phyloP scores from a whole-genome alignment of 768 basidiomycete species.

The Pulveroboletus sp. region DNA sequence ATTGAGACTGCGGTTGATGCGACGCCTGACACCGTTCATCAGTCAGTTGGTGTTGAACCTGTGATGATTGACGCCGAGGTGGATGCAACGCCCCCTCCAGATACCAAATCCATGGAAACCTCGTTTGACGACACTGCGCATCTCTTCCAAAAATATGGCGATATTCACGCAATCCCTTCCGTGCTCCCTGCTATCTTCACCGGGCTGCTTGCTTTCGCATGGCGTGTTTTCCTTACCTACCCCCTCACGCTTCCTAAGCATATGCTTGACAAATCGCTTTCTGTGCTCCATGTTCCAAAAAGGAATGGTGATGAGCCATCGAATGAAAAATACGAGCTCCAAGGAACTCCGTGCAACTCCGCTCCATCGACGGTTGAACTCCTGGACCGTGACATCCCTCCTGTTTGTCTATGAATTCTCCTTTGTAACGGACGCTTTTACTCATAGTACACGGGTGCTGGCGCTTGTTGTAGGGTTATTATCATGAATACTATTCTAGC shows the following conservation, averaged over 20 bases:
- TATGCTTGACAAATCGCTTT: constrained; percentile 33
- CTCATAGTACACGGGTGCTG: constrained; percentile 43
- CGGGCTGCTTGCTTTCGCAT: constrained; percentile 44
- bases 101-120: constrained; percentile 18
- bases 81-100: constrained; percentile 27
- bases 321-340: constrained; percentile 28
- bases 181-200: constrained; percentile 26
- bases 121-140: constrained; percentile 20
- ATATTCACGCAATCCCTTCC: constrained; percentile 31
- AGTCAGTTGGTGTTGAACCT: constrained; percentile 27
- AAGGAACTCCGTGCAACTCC: constrained; percentile 22
- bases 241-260: constrained; percentile 48
- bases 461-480: constrained; percentile 43
- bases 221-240: constrained; percentile 43
- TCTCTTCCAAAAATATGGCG: constrained; percentile 20
- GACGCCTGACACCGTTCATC: constrained; percentile 31
- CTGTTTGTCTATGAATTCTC: constrained; percentile 49
- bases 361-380: constrained; percentile 26
- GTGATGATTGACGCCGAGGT: constrained; percentile 30
- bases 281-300: constrained; percentile 31
- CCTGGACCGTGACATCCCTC: constrained; percentile 33
- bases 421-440: constrained; percentile 32
- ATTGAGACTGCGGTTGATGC: constrained; percentile 46
- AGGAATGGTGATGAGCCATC: constrained; percentile 25
- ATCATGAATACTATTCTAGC: constrained; percentile 35